Conservation (phyloP, 2,329 filamentous ascomycete genomes). For the Cladophialophora immunda region DNA sequence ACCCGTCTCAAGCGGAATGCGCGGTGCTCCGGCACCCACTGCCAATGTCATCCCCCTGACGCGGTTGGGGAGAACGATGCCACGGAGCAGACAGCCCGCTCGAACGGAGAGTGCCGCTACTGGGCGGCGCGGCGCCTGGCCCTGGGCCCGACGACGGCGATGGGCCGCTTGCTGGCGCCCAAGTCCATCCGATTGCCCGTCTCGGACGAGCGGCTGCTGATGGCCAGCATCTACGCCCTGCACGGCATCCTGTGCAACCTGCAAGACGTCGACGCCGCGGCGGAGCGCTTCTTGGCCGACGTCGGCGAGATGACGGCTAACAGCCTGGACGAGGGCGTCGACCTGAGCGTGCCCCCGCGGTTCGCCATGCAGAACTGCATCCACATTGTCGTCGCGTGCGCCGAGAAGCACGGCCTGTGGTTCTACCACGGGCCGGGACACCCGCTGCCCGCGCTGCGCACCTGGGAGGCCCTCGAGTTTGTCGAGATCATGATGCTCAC, state of each 20-base stretch:
- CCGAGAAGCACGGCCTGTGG: constrained; percentile 5
- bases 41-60: not conserved
- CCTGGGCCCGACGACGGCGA: not conserved
- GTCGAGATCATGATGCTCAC: constrained; percentile 10
- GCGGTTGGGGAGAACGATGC: not conserved
- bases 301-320: not conserved
- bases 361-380: constrained; percentile 4
- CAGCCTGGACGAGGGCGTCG: constrained; percentile 3
- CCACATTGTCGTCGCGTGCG: constrained; percentile 5
- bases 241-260: constrained; percentile 7
- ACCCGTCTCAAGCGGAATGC: not conserved
- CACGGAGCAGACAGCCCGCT: not conserved
- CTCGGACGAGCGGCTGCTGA: constrained; percentile 1
- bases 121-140: not conserved
- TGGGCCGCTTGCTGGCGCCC: constrained; percentile 2
- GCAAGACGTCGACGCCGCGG: not conserved
- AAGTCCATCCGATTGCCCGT: not conserved
- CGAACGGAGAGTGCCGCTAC: not conserved
- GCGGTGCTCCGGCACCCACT: not conserved
- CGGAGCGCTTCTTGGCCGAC: not conserved
- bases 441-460: not conserved
- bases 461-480: constrained; percentile 8
- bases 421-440: not conserved
- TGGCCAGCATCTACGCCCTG: constrained; percentile 1
- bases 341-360: not conserved